These are phyloP conservation scores for Lasiodiplodia sp. DNA, from an alignment of 2,329 filamentous ascomycete genomes.

Conservation along the genomic window DNA sequence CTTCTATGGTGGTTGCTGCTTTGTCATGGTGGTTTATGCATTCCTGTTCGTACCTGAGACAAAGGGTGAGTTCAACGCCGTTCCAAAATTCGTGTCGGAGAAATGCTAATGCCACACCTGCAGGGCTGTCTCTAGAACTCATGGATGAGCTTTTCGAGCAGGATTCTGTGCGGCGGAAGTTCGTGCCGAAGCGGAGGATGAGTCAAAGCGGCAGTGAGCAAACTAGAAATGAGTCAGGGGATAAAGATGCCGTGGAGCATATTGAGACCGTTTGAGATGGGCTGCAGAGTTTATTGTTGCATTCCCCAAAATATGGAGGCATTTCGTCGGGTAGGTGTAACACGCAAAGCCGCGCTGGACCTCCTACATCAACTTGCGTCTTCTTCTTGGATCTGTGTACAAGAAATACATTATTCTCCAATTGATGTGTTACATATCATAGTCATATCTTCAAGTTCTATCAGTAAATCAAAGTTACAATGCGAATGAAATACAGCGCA, in stretches of 20 bases:
- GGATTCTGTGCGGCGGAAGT: neutral
- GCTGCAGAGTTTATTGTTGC: no score
- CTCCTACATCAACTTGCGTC: no score
- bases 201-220: neutral
- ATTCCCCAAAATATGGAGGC: no score
- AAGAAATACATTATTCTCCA: no score
- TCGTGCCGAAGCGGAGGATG: neutral
- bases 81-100: neutral
- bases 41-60: constrained; percentile 72
- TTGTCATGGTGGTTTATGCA: constrained; percentile 52
- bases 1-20: constrained; percentile 60
- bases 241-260: neutral
- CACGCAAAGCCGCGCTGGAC: no score
- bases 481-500: no score
- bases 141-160: neutral
- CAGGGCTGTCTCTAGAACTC: neutral
- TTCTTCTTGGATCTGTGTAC: no score
- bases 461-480: no score
- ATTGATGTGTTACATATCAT: no score
- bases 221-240: neutral
- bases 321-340: no score
- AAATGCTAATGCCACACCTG: neutral
- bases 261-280: neutral
- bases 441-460: no score
- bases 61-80: neutral